Base-by-base conservation (phyloP, 345 rosid genomes). In the Anastatica hierochuntica region DNA sequence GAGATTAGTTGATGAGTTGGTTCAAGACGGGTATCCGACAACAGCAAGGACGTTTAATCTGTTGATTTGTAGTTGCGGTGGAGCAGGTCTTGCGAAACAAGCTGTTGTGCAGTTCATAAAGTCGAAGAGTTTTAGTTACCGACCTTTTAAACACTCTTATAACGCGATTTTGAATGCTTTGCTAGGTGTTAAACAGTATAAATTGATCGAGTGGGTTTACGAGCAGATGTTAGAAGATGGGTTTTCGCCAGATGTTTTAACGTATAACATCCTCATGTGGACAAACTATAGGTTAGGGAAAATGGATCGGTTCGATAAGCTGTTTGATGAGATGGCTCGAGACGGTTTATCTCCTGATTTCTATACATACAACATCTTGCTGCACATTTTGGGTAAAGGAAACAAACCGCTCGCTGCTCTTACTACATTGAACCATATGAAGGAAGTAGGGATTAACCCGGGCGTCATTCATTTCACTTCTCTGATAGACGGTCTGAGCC, bases 161-260 rank as follows among this genome's bases (percentile, higher is more conserved):
- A 92, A 79, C 46, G 96, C 96, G 1, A 67, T 92, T 52, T 49
- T 92, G 44, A 79, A 75, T 45, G 64, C 76, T 2, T 82, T 88
- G 63, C 64, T 81, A 13, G 60, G 46, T 15, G 7, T 78, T 53
- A 76, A 72, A 10, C 84, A 83, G 44, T 88, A 88, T 70, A 81
- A 65, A 70, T 74, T 92, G 76, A 84, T 92, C 26, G 96, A 88
- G 71, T 79, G 95, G 96, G 90, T 88, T 4, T 73, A 84, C 59
- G 77, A 76, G 65, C 78, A 72, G 58, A 92, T 88, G 96, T 50
- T 82, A 43, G 76, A 66, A 3, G 85, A 81, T 2, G 82, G 84
- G 47, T 64, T 62, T 69, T 42, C 67, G 10, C 84, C 95, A 0
- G 95, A 90, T 72, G 63, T 65, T 66, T 56, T 88, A 45, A 82